Evolutionary conservation across 257 asterid genomes (phyloP).

Genomic region (Phtheirospermum japonicum): DNA sequence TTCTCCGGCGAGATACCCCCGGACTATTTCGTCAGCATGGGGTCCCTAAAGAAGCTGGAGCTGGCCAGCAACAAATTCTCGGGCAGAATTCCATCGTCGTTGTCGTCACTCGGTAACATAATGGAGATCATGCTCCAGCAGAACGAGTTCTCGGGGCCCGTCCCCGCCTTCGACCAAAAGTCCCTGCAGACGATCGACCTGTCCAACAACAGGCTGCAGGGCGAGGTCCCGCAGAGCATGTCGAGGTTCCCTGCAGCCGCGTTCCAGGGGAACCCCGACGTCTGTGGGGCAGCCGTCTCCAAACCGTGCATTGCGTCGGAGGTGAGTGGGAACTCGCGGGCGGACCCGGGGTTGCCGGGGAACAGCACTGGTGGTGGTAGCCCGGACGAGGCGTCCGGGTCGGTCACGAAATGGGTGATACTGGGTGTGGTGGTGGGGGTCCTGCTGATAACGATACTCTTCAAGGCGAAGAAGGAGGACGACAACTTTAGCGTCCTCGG

Average conservation of each 20-base stretch:
- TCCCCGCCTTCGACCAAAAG: conserved; percentile 47
- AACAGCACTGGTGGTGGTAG: not conserved
- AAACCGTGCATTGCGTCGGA: conserved; percentile 34
- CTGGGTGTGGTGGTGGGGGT: conserved; percentile 51
- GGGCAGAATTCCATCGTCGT: conserved; percentile 57
- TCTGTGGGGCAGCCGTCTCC: conserved; percentile 53
- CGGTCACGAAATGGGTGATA: conserved; percentile 53
- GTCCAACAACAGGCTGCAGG: conserved; percentile 57
- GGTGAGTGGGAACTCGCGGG: not conserved
- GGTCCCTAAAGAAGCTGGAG: conserved; percentile 53
- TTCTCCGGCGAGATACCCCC: conserved; percentile 62
- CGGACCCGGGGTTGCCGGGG: not conserved
- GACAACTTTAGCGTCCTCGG: conserved; percentile 38
- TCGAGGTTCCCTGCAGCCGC: conserved; percentile 42
- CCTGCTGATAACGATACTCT: conserved; percentile 46
- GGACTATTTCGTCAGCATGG: conserved; percentile 44
- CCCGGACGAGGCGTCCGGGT: conserved; percentile 25
- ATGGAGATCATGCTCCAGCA: conserved; percentile 40
- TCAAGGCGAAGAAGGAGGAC: conserved; percentile 44
- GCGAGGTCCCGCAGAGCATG: conserved; percentile 60
- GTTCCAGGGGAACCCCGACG: conserved; percentile 51
- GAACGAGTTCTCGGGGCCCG: conserved; percentile 60
- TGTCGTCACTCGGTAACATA: conserved; percentile 32
- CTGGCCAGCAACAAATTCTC: conserved; percentile 52
- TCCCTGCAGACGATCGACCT: conserved; percentile 40